Base-by-base conservation (phyloP, 2,329 filamentous ascomycete species). In the Claviceps paspali region DNA sequence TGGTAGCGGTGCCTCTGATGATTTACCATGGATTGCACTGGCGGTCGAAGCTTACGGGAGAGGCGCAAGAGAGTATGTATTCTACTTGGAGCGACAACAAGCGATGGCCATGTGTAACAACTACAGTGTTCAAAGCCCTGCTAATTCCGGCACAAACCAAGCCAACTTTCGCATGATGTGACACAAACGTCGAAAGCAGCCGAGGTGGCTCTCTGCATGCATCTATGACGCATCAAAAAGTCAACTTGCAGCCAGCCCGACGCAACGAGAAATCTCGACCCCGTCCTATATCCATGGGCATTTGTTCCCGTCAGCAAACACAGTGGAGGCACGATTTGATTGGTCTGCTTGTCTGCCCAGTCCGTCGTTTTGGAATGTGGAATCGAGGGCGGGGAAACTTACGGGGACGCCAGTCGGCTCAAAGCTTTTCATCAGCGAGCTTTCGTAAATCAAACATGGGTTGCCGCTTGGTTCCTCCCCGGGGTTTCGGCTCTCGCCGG, bases 361-460 rank as follows among this genome's bases (percentile, higher is more conserved):
- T 19, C 15, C 23, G 12, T 34, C 23, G 7, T 27, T 21, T 15
- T 27, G 23, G 21, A 28, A 5, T 30, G 29, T 3, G 31, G 30
- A n/a, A n/a, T n/a, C n/a, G n/a, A n/a, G 30, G 21, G 21, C n/a
- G 28, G 6, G 28, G 28, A 6, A 29, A 56, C 73, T 63, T 59
- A 79, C 76, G 24, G 73, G 73, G 21, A 70, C 67, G 4, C 77
- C 78, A 6, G 74, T 77, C 1, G 79, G 76, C 53, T 82, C 78
- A 53, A 70, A 81, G 49, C 77, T 79, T 42, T 79, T 59, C 17
- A 74, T 53, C 38, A 82, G 53, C 42, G 65, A 60, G 51, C 75
- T 83, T 50, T 79, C 64, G 49, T 85, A 84, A 10, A 76, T 57
- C 44, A 84, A 50, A 41, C 70, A 67, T 2, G 79, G 77, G 48